Base-by-base conservation (phyloP, 129 eudicot genomes). In the Flaveria robusta region DNA sequence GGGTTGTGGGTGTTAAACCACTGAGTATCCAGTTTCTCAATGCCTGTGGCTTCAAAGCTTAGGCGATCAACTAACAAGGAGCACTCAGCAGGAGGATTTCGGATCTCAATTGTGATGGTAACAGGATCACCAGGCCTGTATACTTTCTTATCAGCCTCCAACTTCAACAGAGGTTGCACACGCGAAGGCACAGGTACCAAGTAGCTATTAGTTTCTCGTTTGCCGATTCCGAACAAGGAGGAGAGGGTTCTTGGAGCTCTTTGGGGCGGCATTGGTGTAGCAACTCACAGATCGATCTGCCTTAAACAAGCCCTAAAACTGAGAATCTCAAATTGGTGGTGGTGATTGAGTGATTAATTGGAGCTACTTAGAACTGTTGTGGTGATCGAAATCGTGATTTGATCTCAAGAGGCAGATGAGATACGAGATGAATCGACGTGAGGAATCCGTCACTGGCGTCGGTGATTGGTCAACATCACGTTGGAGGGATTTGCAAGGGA, bases 1-100 rank as follows among this genome's bases (percentile, higher is more conserved):
- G 89, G 78, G 52, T 88, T 93, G 10, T 87, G 89, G 31, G 90
- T 82, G 69, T 50, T 72, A 83, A 93, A 93, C 98, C 98, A 93
- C 87, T 93, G 97, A 45, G 91, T 75, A 66, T 93, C 98, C 78
- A 91, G 77, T 83, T 93, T 93, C 88, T 93, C 97, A 74, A 93
- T 76, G 79, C 98, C 98, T 77, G 86, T 86, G 29, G 86, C 82
- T 71, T 93, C 91, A 62, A 93, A 93, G 58, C 85, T 81, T 5
- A 93, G 83, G 52, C 37, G 81, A 7, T 93, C 91, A 29, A 91
- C 83, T 78, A 93, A 70, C 34, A 93, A 81, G n/a, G 97, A 85
- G 23, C 81, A 84, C 10, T 59, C 69, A 15, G 54, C 79, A 9
- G 83, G 51, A 7, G 91, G 89, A 70, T 87, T 91, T 72, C 82